Percentiles rank a stretch among this genome's conserved stretches.
Evolutionary conservation across 495 filamentous ascomycete species (phyloP).

Genomic region (Usnea hakonensis): DNA sequence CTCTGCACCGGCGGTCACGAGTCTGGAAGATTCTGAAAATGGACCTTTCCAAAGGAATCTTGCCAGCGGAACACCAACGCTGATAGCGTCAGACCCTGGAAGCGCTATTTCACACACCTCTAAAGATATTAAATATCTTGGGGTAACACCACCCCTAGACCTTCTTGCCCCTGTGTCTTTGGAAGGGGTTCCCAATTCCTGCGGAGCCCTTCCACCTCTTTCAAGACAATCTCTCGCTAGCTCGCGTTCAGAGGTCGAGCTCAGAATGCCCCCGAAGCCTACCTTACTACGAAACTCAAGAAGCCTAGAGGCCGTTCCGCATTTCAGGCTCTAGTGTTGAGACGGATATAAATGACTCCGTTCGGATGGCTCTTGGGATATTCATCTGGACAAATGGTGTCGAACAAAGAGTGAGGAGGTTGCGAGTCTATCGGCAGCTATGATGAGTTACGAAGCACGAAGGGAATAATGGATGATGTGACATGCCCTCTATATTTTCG

Average conservation of each 20-base stretch:
- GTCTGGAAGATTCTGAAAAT: background rate
- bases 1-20: background rate
- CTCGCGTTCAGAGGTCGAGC: constrained; percentile 2
- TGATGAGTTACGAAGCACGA: background rate
- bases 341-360: background rate
- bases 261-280: constrained; percentile 5
- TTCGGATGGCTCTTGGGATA: background rate
- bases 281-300: background rate
- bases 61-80: background rate
- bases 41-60: background rate
- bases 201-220: background rate
- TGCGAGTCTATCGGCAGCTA: background rate
- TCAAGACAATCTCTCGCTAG: background rate
- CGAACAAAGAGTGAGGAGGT: background rate
- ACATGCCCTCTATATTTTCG: background rate
- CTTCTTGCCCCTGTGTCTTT: background rate
- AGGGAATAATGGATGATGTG: background rate
- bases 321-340: background rate
- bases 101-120: background rate
- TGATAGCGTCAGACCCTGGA: background rate
- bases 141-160: background rate
- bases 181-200: background rate
- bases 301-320: constrained; percentile 2
- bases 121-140: background rate
- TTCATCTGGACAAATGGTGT: background rate